Conservation (phyloP, 306 rosid genomes). For the Coriaria nepalensis region DNA sequence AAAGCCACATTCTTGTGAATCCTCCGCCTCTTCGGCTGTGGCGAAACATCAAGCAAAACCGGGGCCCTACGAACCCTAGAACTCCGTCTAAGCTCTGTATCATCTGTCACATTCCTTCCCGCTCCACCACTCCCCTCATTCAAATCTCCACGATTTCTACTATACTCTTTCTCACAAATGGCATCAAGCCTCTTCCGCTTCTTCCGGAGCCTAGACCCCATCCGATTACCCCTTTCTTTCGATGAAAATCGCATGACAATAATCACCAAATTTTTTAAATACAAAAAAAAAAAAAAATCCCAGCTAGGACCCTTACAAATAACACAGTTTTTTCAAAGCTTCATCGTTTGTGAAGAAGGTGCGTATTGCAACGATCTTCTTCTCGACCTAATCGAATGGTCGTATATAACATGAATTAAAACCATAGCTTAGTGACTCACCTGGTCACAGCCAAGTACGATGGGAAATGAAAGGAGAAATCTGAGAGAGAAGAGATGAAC, state of each 20-base stretch:
- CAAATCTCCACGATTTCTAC: constrained; percentile 44
- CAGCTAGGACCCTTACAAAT: too few relatives aligned
- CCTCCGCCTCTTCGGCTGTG: constrained; percentile 54
- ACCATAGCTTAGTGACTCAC: constrained; percentile 15
- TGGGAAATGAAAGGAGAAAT: constrained; percentile 7
- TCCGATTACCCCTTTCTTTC: constrained; percentile 32
- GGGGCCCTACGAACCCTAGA: constrained; percentile 74
- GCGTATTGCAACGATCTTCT: constrained; percentile 21
- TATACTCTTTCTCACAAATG: constrained; percentile 69
- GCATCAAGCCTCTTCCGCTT: constrained; percentile 92
- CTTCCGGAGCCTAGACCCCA: constrained; percentile 55
- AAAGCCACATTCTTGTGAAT: constrained; percentile 20
- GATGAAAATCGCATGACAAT: constrained; percentile 59
- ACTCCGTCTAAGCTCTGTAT: constrained; percentile 57
- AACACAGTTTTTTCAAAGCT: too few relatives aligned
- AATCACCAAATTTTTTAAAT: constrained; percentile 16
- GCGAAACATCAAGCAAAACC: constrained; percentile 65
- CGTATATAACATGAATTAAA: neutral
- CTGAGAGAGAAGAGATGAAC: constrained; percentile 25
- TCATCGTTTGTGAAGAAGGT: constrained; percentile 1
- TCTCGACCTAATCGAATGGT: constrained; percentile 17
- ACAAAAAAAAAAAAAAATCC: neutral
- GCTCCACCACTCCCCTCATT: constrained; percentile 24
- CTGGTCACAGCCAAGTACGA: constrained; percentile 13
- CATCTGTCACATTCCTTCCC: constrained; percentile 18